Evolutionary conservation across 306 rosid species (phyloP), one percentile per base, ranked within the genome.

Genomic region (Malus asiatica): DNA sequence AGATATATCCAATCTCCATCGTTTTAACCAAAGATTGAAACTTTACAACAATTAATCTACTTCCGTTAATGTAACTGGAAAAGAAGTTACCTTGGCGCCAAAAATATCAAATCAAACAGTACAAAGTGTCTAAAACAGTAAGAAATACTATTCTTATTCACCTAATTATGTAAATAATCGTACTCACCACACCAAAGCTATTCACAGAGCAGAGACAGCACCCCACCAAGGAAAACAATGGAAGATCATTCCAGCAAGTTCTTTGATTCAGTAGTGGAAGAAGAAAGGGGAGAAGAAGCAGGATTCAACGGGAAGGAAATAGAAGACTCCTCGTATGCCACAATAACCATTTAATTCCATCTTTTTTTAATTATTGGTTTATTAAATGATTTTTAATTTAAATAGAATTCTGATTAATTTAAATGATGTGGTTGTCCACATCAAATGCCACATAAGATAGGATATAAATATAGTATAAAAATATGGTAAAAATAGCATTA

Each of bases 61-160:
- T 73, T 30, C 52, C 4, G 3, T 4, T 46, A 2, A 65, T 11
- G 29, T 4, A 73, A 27, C 70, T 25, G 8, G 11, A 61, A 44
- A 73, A 22, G 59, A 13, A 15, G 35, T 33, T 33, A 18, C 23
- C 35, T 76, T 66, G 42, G 66, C 73, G 57, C 79, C 73, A 66
- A 66, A 33, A 66, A 13, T 4, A 66, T 68, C 8, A 25, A 33
- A 22, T 18, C 11, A 65, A 33, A 35, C 53, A 52, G 2, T 33
- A 48, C 16, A 42, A 27, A 23, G 4, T 16, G 33, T n/a, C 64
- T 19, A n/a, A 15, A 33, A 42, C 42, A 33, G 38, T 67, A 22
- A 15, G 40, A 67, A 45, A 66, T 11, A n/a, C 38, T 16, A 0
- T 9, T 29, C 15, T 66, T 25, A 66, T 46, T 44, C 68, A 61